Evolutionary conservation across 345 rosid genomes (phyloP), one percentile per base, ranked within the genome.

Genomic region (Melastoma malabathricum): DNA sequence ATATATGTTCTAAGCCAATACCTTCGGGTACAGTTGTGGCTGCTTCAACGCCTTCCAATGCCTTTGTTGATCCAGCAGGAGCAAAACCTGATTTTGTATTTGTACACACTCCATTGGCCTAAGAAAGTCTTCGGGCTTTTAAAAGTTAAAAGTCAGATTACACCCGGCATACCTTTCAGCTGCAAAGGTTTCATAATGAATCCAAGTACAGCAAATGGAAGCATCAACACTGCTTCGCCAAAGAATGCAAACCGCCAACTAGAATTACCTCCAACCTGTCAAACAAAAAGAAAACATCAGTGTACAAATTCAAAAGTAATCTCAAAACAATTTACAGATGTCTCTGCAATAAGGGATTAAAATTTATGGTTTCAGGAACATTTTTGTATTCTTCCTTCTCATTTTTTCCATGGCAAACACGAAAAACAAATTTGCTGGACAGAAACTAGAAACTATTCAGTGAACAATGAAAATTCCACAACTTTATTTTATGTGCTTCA

Each of bases 161-260:
- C 31, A 43, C 64, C 49, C 51, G 5, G 57, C 50, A 56, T 67
- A 92, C 96, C 99, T 92, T 83, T 84, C 51, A 88, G 69, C 71
- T 76, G 88, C 57, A 81, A 74, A 59, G 99, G 99, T 58, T 85
- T 84, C 75, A 83, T 80, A 22, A 72, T 58, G 59, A 83, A 88
- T 49, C 82, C 84, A 59, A 83, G 64, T 58, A 85, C 48, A 61
- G 75, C 95, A 44, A 92, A 92, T 59, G 88, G 82, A 62, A 77
- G 57, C 99, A 92, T 88, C 65, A 81, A 55, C 17, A 83, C 58
- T 52, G 99, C 90, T 70, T 87, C 99, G 3, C 87, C 88, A 67
- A 64, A 81, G 51, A 92, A 92, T 13, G 97, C 95, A 61, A 61
- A 73, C 43, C 94, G 96, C 98, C 99, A 92, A 45, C 57, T 63